A percentile compares a stretch with the other conserved stretches of the same genome.
Evolutionary conservation across 805 yeast species (phyloP).

Genomic region (Wickerhamomyces kurtzmanii): DNA sequence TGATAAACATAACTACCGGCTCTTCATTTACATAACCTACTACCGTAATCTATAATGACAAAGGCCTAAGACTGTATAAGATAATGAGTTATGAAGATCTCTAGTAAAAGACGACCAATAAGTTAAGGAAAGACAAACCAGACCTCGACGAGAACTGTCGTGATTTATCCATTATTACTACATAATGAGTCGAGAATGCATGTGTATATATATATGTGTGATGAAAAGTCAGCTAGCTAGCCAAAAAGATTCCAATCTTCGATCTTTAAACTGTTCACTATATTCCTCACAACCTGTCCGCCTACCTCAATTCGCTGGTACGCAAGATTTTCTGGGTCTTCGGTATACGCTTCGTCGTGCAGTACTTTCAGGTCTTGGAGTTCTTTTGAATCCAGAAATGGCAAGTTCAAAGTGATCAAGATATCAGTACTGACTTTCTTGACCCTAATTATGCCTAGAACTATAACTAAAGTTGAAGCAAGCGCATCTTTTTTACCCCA

Average conservation of each 20-base stretch:
- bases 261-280: slow-evolving; percentile 23
- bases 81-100: no score
- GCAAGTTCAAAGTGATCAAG: slow-evolving; percentile 49
- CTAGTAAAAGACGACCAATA: no score
- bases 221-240: no score
- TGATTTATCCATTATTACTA: no score
- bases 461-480: slow-evolving; percentile 31
- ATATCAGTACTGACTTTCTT: slow-evolving; percentile 47
- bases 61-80: no score
- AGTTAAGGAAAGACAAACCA: no score
- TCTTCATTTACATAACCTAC: no score
- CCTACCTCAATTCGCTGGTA: slow-evolving; percentile 18
- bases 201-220: no score
- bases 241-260: slow-evolving; percentile 39
- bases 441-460: slow-evolving; percentile 50
- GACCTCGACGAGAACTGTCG: no score
- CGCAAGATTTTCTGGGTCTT: slow-evolving; percentile 11
- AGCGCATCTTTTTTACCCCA: slow-evolving; percentile 34
- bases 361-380: slow-evolving; percentile 13
- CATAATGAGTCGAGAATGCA: no score
- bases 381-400: slow-evolving; percentile 25
- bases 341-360: slow-evolving; percentile 2
- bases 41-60: no score
- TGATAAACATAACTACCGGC: no score
- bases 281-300: slow-evolving; percentile 13